Conservation (phyloP, 2,329 filamentous ascomycete genomes). For the Sporothrix pallida region DNA sequence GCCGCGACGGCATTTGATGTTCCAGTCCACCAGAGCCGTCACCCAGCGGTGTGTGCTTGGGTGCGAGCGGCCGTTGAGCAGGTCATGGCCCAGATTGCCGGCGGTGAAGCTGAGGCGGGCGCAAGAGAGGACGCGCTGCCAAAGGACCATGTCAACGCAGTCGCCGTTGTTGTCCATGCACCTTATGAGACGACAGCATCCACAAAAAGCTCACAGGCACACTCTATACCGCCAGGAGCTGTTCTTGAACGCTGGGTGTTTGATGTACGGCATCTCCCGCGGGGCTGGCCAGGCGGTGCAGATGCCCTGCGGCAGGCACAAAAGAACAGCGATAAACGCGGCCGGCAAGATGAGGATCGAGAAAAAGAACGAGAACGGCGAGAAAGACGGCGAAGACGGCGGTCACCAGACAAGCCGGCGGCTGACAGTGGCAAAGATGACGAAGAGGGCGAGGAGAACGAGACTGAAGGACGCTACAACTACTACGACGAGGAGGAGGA, state of each 20-base stretch:
- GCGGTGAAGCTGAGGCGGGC: constrained; percentile 35
- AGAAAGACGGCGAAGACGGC: constrained; percentile 16
- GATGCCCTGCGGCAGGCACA: constrained; percentile 43
- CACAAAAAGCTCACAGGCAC: constrained; percentile 21
- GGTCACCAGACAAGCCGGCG: neutral
- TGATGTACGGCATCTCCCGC: constrained; percentile 60
- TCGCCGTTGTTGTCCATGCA: constrained; percentile 37
- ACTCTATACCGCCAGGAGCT: constrained; percentile 41
- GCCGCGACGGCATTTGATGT: constrained; percentile 82
- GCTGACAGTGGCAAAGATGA: neutral
- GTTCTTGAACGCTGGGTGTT: constrained; percentile 69
- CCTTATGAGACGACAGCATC: constrained; percentile 26
- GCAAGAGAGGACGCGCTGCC: neutral
- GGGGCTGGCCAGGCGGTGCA: constrained; percentile 47
- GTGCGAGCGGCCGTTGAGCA: constrained; percentile 79
- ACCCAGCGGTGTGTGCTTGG: constrained; percentile 85
- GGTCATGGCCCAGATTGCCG: constrained; percentile 71
- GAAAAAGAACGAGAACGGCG: neutral
- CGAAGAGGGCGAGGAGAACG: constrained; percentile 6
- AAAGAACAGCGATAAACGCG: constrained; percentile 31
- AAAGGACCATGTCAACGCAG: constrained; percentile 31
- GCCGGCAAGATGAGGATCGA: neutral
- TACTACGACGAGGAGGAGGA: constrained; percentile 35
- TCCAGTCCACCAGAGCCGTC: constrained; percentile 81
- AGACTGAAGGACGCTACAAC: constrained; percentile 19